phyloP scores from a whole-genome alignment of 345 rosid species.

The Sisymbrium irio region DNA sequence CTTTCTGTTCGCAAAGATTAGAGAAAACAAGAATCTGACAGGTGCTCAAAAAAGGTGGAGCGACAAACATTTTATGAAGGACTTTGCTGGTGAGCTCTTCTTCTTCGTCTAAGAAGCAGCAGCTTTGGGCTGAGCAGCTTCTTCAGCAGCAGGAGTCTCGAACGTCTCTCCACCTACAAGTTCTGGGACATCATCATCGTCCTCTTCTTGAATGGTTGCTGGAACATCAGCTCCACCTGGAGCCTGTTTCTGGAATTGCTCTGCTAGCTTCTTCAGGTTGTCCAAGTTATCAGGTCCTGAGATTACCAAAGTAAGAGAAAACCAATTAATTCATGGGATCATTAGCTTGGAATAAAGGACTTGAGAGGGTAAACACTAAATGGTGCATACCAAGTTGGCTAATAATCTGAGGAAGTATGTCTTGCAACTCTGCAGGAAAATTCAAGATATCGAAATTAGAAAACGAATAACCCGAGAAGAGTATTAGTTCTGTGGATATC shows the following conservation, averaged over 20 bases:
- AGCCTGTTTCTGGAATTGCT: constrained; percentile 84
- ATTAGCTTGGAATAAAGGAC: not conserved
- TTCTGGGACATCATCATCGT: constrained; percentile 77
- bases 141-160: constrained; percentile 78
- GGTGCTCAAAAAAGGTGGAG: constrained; percentile 26
- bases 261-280: constrained; percentile 86
- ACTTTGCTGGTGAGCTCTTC: constrained; percentile 6
- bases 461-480: not conserved
- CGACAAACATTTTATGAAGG: constrained; percentile 18
- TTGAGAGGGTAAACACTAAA: not conserved
- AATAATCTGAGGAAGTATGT: constrained; percentile 86
- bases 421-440: constrained; percentile 65
- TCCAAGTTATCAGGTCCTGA: constrained; percentile 93
- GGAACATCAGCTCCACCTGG: constrained; percentile 48
- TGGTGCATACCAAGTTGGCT: constrained; percentile 69
- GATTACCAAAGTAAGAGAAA: not conserved
- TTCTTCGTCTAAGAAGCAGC: constrained; percentile 31
- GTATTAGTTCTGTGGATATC: not conserved
- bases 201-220: constrained; percentile 51
- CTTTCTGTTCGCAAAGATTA: constrained; percentile 25
- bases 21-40: constrained; percentile 35
- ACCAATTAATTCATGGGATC: not conserved
- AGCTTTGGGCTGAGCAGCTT: constrained; percentile 43
- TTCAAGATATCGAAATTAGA: not conserved
- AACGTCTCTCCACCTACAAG: constrained; percentile 85